Base-by-base conservation (phyloP, 805 yeast genomes). In the Jamesozyma piceae region DNA sequence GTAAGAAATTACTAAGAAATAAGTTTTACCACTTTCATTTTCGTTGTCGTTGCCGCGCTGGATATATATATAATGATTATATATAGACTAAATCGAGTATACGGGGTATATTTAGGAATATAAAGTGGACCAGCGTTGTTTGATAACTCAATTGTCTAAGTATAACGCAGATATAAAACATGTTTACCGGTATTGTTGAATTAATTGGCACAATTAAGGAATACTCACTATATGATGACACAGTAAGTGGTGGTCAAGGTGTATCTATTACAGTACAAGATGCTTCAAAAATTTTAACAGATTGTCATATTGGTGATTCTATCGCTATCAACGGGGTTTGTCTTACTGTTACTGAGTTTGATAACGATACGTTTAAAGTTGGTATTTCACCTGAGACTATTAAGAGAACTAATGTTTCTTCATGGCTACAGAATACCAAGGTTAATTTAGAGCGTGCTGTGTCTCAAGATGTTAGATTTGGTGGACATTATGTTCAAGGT, bases 401-500 rank as follows among this genome's bases (percentile, higher is more conserved):
- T 31, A 75, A 86, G 46, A 73, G 92, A 48, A 79, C 95, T 2
- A 81, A 83, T 49, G 65, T 92, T 35, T 90, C 88, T 1, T 63
- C 63, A 9, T 72, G 90, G 60, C 57, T 51, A 19, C 38, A 44
- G 1, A 89, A 86, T 2, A 60, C 74, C 17, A 72, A 70, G 45
- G 95, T 92, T 18, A 90, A 92, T 59, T 68, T 90, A 47, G 99
- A 92, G 62, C 72, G 99, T 45, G 99, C 99, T 0, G 87, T 92
- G 27, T 71, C 68, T 3, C 61, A 55, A 38, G 86, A 84, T 41
- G 85, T 79, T 5, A 71, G 98, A 49, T 77, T 89, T 55, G 99
- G 99, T 20, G 99, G 99, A 1, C 99, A 92, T 63, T 77, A 90
- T 49, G 99, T 92, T 2, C 98, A 92, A 56, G 99, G 98, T 5